These are phyloP conservation scores for Spencermartinsiella europaea DNA, from an alignment of 805 yeast genomes.

Conservation along the genomic window DNA sequence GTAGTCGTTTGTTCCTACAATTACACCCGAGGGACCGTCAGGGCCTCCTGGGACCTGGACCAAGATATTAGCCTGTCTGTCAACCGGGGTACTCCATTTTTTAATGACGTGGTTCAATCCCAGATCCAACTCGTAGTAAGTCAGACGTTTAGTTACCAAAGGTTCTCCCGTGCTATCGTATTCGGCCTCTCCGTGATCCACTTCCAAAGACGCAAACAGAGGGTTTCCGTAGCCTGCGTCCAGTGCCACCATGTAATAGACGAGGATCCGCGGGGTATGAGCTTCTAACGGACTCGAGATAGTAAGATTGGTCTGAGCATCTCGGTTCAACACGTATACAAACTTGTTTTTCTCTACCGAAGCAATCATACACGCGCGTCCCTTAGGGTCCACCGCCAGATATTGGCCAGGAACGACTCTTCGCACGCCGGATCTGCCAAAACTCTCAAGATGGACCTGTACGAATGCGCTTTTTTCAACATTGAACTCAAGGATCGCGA, in stretches of 20 bases:
- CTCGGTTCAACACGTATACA: slow-evolving; percentile 58
- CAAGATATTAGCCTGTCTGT: slow-evolving; percentile 44
- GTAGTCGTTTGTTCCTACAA: slow-evolving; percentile 55
- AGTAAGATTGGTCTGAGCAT: slow-evolving; percentile 41
- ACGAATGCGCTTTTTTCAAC: slow-evolving; percentile 36
- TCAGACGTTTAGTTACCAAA: slow-evolving; percentile 36
- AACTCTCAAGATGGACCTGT: slow-evolving; percentile 53
- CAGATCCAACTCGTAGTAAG: slow-evolving; percentile 76
- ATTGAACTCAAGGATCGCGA: slow-evolving; percentile 49
- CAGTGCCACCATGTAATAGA: slow-evolving; percentile 51
- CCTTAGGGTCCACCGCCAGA: slow-evolving; percentile 62
- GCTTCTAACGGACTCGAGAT: slow-evolving; percentile 76
- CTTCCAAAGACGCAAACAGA: slow-evolving; percentile 73
- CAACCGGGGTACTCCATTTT: slow-evolving; percentile 40
- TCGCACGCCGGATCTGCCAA: slow-evolving; percentile 68
- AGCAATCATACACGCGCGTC: slow-evolving; percentile 62
- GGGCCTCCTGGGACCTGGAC: slow-evolving; percentile 66
- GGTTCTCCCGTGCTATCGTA: slow-evolving; percentile 18
- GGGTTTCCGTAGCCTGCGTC: slow-evolving; percentile 84
- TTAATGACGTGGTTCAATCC: slow-evolving; percentile 75
- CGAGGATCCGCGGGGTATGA: slow-evolving; percentile 43
- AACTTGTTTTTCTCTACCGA: slow-evolving; percentile 72
- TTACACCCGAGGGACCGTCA: slow-evolving; percentile 66
- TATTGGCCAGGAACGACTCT: slow-evolving; percentile 72
- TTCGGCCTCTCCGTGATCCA: slow-evolving; percentile 41